These are phyloP conservation scores for Byssothecium circinans DNA, from an alignment of 2,329 filamentous ascomycete genomes.

Conservation along the genomic window DNA sequence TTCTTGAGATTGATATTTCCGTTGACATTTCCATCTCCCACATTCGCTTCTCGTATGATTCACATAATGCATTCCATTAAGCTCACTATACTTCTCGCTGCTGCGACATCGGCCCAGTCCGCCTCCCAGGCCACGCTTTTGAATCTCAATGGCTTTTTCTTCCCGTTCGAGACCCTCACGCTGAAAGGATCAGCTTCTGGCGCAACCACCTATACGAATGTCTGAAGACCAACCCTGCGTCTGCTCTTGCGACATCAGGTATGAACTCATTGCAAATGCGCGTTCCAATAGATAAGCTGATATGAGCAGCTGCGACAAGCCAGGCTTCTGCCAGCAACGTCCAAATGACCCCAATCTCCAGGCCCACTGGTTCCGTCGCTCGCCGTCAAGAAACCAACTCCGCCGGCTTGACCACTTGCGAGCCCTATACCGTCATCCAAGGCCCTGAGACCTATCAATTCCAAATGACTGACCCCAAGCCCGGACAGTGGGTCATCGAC, in stretches of 20 bases:
- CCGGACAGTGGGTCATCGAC: background rate
- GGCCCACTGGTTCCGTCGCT: background rate
- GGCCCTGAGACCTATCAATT: background rate
- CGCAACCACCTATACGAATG: background rate
- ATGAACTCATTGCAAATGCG: background rate
- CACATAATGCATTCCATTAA: background rate
- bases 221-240: background rate
- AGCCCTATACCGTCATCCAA: background rate
- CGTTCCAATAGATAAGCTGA: no score
- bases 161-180: background rate
- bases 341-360: background rate
- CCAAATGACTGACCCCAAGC: background rate
- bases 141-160: background rate
- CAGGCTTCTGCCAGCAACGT: background rate
- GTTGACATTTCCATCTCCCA: background rate
- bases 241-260: background rate
- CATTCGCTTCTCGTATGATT: background rate
- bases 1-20: background rate
- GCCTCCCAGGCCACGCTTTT: background rate
- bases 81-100: background rate
- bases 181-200: background rate
- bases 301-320: no score
- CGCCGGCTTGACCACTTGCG: background rate
- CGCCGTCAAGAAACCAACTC: background rate
- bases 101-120: background rate